Evolutionary conservation across 2,329 filamentous ascomycete species (phyloP).

Genomic region (Pseudofabraea citricarpa): DNA sequence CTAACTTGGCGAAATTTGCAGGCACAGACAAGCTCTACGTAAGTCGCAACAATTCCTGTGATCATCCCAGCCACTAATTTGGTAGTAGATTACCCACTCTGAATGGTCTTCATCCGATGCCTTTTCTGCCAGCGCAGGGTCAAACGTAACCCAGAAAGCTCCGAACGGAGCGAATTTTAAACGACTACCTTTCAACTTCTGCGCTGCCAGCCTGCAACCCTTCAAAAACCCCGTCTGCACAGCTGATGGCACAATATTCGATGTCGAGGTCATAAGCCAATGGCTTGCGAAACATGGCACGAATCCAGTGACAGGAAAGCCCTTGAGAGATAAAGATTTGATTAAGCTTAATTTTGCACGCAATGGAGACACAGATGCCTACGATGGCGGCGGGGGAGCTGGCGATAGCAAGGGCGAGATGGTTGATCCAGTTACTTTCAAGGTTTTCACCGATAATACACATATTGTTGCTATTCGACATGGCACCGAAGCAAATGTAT

Average conservation of each 20-base stretch:
- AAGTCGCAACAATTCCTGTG: too few species aligned
- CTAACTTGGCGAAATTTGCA: slow-evolving; percentile 10
- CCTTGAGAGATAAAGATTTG: slow-evolving; percentile 74
- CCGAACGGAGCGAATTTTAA: slow-evolving; percentile 65
- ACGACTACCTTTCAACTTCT: slow-evolving; percentile 95
- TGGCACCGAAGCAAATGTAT: slow-evolving; percentile 85
- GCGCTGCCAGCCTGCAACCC: slow-evolving; percentile 90
- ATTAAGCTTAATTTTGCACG: slow-evolving; percentile 89
- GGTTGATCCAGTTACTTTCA: slow-evolving; percentile 95
- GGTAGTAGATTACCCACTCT: slow-evolving; percentile 92
- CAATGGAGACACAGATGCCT: slow-evolving; percentile 66
- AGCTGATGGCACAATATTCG: slow-evolving; percentile 80
- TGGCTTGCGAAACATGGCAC: slow-evolving; percentile 94
- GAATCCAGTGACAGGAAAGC: slow-evolving; percentile 81
- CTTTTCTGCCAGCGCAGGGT: slow-evolving; percentile 75
- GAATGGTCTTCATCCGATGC: slow-evolving; percentile 94
- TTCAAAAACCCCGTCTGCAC: slow-evolving; percentile 96
- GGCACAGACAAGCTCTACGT: slow-evolving; percentile 49
- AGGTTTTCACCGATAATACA: slow-evolving; percentile 96
- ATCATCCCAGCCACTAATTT: too few species aligned
- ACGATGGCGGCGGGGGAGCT: slow-evolving; percentile 39
- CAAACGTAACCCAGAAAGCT: slow-evolving; percentile 58
- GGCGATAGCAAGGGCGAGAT: slow-evolving; percentile 67
- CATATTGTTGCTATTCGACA: slow-evolving; percentile 86
- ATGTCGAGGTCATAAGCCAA: slow-evolving; percentile 86